phyloP scores from a whole-genome alignment of 2,329 filamentous ascomycete species.

The Sphaerostilbella broomeana region DNA sequence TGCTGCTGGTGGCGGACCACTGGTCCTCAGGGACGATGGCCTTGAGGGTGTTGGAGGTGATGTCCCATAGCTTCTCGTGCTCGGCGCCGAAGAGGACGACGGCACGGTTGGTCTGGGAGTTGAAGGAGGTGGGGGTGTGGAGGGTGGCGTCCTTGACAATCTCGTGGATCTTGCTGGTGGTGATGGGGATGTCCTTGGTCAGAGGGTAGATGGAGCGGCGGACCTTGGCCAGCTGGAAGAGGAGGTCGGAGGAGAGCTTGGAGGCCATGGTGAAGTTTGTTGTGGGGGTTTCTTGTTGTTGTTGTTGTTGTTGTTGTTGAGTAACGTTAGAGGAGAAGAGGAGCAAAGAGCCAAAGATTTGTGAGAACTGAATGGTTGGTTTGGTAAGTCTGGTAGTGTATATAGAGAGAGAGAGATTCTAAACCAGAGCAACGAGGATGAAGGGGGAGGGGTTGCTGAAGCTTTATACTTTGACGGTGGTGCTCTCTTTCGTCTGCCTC shows the following conservation, averaged over 20 bases:
- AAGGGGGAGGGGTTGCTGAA: conserved; percentile 2
- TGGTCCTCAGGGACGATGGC: conserved; percentile 57
- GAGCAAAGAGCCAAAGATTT: conserved; percentile 8
- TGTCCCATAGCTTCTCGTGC: conserved; percentile 83
- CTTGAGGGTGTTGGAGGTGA: conserved; percentile 46
- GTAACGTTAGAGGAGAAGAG: conserved; percentile 4
- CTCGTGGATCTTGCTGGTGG: conserved; percentile 52
- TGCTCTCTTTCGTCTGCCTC: no score
- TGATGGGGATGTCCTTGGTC: conserved; percentile 51
- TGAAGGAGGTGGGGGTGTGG: conserved; percentile 76
- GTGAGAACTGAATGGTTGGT: conserved; percentile 8
- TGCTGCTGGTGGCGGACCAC: conserved; percentile 47
- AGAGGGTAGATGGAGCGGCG: conserved; percentile 66
- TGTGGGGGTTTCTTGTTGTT: conserved; percentile 8
- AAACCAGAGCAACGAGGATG: neutral
- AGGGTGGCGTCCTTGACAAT: conserved; percentile 59
- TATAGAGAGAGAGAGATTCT: neutral
- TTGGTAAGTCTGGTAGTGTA: neutral
- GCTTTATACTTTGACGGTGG: no score
- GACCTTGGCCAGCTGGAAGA: conserved; percentile 59
- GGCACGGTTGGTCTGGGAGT: conserved; percentile 75
- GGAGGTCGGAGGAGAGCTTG: conserved; percentile 38
- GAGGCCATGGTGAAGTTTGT: conserved; percentile 39
- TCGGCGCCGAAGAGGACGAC: conserved; percentile 74
- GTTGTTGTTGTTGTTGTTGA: conserved; percentile 18